These are phyloP conservation scores for Rubia yunnanensis DNA, from an alignment of 257 asterid genomes.

Conservation along the genomic window DNA sequence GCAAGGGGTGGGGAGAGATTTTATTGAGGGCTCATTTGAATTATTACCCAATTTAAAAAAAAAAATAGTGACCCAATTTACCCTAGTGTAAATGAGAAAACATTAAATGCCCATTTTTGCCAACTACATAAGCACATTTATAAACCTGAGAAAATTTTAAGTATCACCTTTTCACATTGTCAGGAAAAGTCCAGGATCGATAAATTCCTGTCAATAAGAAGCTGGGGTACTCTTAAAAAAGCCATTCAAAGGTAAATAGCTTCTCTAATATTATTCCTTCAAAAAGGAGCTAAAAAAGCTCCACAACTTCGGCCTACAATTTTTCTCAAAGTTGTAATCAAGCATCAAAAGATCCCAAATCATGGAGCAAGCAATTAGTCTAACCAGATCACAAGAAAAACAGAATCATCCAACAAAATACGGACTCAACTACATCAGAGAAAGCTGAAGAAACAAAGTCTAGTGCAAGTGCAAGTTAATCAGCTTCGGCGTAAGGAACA, in stretches of 20 bases:
- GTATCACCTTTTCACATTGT: no score
- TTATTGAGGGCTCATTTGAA: no score
- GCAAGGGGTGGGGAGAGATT: no score
- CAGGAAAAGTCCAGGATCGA: no score
- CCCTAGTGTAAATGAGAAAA: no score
- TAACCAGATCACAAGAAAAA: not conserved
- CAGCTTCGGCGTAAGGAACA: constrained; percentile 61
- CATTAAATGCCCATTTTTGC: no score
- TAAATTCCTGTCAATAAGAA: no score
- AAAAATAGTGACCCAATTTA: no score
- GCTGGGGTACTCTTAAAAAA: not conserved
- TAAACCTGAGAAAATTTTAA: no score
- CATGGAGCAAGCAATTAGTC: not conserved
- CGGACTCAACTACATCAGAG: not conserved
- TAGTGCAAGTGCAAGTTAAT: constrained; percentile 11
- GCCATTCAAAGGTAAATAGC: not conserved
- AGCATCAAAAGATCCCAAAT: not conserved
- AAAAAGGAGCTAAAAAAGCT: not conserved
- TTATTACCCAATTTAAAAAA: no score
- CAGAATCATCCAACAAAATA: not conserved
- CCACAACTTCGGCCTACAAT: not conserved
- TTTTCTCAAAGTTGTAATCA: not conserved
- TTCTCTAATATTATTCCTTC: no score
- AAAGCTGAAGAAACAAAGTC: not conserved
- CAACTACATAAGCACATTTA: no score